A percentile compares a stretch with the other conserved stretches of the same genome.
Evolutionary conservation across 2,329 filamentous ascomycete genomes (phyloP).

Genomic region (Elsinoe fawcettii): DNA sequence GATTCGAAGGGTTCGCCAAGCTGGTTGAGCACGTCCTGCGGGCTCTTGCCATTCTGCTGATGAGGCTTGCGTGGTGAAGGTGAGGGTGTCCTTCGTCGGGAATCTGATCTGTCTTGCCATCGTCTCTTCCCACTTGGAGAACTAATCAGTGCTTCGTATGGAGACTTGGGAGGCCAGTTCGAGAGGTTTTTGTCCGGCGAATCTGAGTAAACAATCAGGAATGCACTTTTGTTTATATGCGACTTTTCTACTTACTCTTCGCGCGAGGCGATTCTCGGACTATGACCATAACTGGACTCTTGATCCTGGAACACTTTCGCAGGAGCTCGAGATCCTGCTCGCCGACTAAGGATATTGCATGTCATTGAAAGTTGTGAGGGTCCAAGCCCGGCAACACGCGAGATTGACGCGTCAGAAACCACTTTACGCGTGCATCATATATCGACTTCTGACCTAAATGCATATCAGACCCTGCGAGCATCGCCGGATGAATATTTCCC

Average conservation of each 20-base stretch:
- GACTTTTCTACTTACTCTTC: slow-evolving; percentile 27
- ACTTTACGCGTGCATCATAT: not conserved
- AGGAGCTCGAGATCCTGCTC: not conserved
- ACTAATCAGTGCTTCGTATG: slow-evolving; percentile 54
- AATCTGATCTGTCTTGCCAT: slow-evolving; percentile 58
- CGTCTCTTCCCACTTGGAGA: slow-evolving; percentile 74
- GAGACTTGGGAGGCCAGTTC: slow-evolving; percentile 56
- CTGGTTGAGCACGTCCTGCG: slow-evolving; percentile 23
- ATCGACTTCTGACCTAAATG: not conserved
- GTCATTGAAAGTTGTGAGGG: not conserved
- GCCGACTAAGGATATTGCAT: not conserved
- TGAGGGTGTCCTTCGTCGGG: slow-evolving; percentile 35
- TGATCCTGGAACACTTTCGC: not conserved
- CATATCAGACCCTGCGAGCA: not conserved
- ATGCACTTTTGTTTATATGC: not conserved
- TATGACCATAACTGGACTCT: slow-evolving; percentile 30
- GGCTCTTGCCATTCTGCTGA: slow-evolving; percentile 23
- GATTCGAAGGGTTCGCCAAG: slow-evolving; percentile 27
- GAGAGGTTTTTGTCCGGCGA: slow-evolving; percentile 38
- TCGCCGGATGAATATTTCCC: not conserved
- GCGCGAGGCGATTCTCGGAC: slow-evolving; percentile 42
- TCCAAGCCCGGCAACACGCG: not conserved
- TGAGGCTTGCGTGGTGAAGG: slow-evolving; percentile 47
- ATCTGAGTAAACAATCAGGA: slow-evolving; percentile 20
- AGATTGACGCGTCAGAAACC: not conserved